Base-by-base conservation (phyloP, 2,329 filamentous ascomycete species). In the Xylaria digitata region DNA sequence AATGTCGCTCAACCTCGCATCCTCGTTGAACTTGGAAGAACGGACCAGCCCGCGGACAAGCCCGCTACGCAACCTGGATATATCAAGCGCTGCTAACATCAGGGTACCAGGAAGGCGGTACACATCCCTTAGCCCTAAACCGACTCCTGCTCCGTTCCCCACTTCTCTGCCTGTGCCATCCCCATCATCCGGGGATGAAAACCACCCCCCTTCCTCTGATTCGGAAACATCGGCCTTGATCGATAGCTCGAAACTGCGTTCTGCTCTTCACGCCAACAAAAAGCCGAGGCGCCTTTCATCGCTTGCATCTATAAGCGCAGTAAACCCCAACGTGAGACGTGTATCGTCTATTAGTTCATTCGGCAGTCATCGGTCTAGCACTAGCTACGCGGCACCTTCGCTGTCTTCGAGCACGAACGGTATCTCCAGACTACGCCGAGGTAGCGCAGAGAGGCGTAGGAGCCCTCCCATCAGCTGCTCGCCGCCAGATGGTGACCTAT, bases 1-100 rank as follows among this genome's bases (percentile, higher is more conserved):
- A 7, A 79, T 90, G 65, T 85, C 85, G n/a, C 82, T 87, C 30
- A 84, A 85, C 57, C 79, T 89, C 45, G 84, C 87, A 23, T 87
- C 87, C 3, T 89, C 88, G 21, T 82, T 83, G 17, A 82, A 82
- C 56, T 77, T 76, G 40, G 89, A 91, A 65, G 83, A 82, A 40
- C 77, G 88, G 90, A 65, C 77, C 70, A 48, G 82, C 2, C 85
- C 86, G 15, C 74, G 34, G 90, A 65, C 77, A 70, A 49, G 82
- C 1, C 85, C 86, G 15, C 74, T 88, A 64, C 82, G 85, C 69
- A 81, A 82, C 34, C 77, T 88, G 19, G 83, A 86, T 71, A 78
- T 83, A 63, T 78, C 80, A 68, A 83, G 83, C 75, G 77, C 80
- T 70, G 73, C 81, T 74, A 86, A 86, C 72, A 83, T 84, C 77